Evolutionary conservation across 331 rosid species (phyloP), one percentile per base, ranked within the genome.

Genomic region (Malus hybrid): DNA sequence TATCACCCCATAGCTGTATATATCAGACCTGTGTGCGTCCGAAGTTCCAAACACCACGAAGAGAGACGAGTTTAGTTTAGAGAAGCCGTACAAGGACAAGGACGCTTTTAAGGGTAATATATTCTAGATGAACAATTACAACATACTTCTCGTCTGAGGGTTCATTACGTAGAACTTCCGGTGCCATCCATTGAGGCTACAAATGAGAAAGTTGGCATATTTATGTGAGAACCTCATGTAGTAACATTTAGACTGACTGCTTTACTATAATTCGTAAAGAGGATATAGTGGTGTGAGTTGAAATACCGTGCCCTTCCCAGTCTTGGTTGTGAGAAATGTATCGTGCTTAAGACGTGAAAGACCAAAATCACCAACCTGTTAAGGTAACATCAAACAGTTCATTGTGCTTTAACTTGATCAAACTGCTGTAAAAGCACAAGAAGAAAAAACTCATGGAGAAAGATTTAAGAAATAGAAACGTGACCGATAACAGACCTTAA

Each of bases 131-230:
- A 69, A 48, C 55, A 73, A 70, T 69, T 46, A 71, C 34, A 73
- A 79, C 92, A 65, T 86, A 95, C 99, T 95, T 95, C 80, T 95
- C 99, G 80, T 95, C 97, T 3, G 97, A 90, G 44, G 97, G 96
- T 79, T 95, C 99, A 50, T 95, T 90, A 54, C 99, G 99, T 79
- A 95, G 96, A 82, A 95, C 97, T 89, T 95, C 99, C 32, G 99
- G 99, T 73, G 99, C 99, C 99, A 95, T 95, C 99, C 99, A 95
- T 87, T 95, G 99, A 80, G 97, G 99, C 99, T 95, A 39, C 75
- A 83, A 73, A 82, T 71, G 46, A 82, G 57, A 79, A 83, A 66
- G 77, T 71, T 63, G 56, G 63, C 42, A 72, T 70, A 76, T 73
- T 78, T 74, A 33, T 11, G 56, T 39, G 70, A 62, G 46, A 42